These are phyloP conservation scores for Hemileccinum rubropunctum DNA, from an alignment of 768 basidiomycete species.

Conservation along the genomic window DNA sequence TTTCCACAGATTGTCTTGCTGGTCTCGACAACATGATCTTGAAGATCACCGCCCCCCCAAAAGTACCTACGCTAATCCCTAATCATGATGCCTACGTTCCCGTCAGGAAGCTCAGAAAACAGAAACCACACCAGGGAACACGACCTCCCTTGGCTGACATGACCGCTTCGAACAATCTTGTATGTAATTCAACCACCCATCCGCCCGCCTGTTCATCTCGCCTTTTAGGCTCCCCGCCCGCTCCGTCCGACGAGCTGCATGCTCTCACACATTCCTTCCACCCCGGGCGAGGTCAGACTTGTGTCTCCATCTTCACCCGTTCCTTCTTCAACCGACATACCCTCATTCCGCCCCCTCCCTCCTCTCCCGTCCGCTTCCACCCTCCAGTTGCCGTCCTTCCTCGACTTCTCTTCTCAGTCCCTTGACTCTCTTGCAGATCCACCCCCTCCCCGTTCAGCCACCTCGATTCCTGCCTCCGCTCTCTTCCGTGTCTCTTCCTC, in stretches of 20 bases:
- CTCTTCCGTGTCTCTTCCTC: conserved; percentile 15
- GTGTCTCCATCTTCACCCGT: neutral
- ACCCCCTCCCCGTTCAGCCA: neutral
- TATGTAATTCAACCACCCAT: conserved; percentile 21
- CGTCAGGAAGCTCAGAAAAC: conserved; percentile 25
- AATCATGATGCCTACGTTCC: conserved; percentile 21
- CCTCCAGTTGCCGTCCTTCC: conserved; percentile 39
- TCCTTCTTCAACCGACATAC: conserved; percentile 5
- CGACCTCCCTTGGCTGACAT: conserved; percentile 35
- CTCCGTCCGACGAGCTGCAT: conserved; percentile 16
- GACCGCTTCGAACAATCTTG: conserved; percentile 26
- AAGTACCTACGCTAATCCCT: conserved; percentile 28
- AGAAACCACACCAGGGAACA: conserved; percentile 12
- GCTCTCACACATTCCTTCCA: conserved; percentile 9
- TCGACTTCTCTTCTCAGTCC: conserved; percentile 28
- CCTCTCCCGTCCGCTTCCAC: conserved; percentile 37
- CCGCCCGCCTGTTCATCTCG: conserved; percentile 12
- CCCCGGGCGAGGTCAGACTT: conserved; percentile 6
- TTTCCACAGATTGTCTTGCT: conserved; percentile 41
- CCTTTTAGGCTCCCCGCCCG: conserved; percentile 11
- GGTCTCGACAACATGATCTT: conserved; percentile 40
- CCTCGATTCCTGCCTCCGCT: conserved; percentile 17
- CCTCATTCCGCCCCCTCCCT: conserved; percentile 31
- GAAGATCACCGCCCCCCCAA: conserved; percentile 30
- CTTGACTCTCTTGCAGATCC: conserved; percentile 12